Conservation (phyloP, 2,329 filamentous ascomycete genomes). For the Raffaelea deltoideospora region DNA sequence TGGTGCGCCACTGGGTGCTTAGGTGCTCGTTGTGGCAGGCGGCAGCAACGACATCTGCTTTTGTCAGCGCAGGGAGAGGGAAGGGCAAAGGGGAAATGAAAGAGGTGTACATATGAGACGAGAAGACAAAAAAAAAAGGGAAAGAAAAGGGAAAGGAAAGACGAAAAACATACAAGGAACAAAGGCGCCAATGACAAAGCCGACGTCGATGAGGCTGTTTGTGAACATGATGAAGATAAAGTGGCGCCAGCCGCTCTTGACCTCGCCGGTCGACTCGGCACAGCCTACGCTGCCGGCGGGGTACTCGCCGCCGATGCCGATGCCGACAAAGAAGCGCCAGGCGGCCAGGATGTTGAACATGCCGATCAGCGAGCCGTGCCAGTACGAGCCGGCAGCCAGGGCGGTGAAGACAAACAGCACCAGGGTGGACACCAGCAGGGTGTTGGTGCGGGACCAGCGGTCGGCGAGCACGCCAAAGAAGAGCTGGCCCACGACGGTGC, state of each 20-base stretch:
- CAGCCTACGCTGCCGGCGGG: conserved; percentile 72
- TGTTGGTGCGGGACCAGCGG: conserved; percentile 71
- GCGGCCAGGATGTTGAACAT: conserved; percentile 65
- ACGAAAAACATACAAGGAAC: conserved; percentile 36
- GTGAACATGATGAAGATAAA: conserved; percentile 64
- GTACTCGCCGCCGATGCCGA: conserved; percentile 72
- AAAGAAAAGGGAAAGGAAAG: conserved; percentile 7
- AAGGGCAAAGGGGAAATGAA: no score
- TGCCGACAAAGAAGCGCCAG: conserved; percentile 68
- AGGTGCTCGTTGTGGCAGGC: conserved; percentile 46
- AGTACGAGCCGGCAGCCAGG: conserved; percentile 63
- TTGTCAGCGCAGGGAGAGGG: background rate
- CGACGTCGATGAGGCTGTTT: conserved; percentile 25
- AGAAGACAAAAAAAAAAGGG: background rate
- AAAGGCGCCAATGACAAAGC: conserved; percentile 68
- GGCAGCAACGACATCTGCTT: conserved; percentile 32
- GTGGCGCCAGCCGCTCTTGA: conserved; percentile 70
- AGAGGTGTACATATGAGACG: no score
- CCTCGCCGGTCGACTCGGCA: conserved; percentile 70
- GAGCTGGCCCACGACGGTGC: conserved; percentile 66
- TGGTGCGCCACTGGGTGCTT: conserved; percentile 67
- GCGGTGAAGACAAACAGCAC: conserved; percentile 79
- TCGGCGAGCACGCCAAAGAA: conserved; percentile 71
- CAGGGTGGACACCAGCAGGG: conserved; percentile 64
- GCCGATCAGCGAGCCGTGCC: conserved; percentile 49